phyloP scores from a whole-genome alignment of 495 filamentous ascomycete species.

The Copromyces sp. region DNA sequence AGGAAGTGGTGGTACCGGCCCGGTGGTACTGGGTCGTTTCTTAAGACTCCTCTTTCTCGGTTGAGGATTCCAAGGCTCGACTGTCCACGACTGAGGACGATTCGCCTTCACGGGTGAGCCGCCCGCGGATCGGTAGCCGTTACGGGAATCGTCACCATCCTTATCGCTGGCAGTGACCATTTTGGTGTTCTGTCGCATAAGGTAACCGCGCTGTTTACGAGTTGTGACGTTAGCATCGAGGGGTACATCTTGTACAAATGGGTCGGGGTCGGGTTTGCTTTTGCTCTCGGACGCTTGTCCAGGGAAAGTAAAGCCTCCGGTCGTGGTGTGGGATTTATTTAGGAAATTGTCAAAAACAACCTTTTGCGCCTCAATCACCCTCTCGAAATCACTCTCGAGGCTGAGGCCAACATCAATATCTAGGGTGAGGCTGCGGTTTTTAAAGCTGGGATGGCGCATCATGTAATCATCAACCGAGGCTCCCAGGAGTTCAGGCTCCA shows the following conservation, averaged over 20 bases:
- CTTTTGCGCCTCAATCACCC: constrained; percentile 97
- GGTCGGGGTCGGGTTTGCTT: background rate
- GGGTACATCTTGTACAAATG: background rate
- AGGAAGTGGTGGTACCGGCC: constrained; percentile 71
- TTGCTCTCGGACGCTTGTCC: background rate
- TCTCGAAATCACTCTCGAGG: constrained; percentile 85
- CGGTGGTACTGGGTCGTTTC: constrained; percentile 37
- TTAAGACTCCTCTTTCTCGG: constrained; percentile 58
- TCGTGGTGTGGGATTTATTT: background rate
- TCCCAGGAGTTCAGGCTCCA: constrained; percentile 22
- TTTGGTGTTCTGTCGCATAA: constrained; percentile 98
- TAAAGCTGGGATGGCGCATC: constrained; percentile 45
- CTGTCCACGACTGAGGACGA: constrained; percentile 81
- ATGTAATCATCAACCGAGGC: constrained; percentile 28
- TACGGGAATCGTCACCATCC: constrained; percentile 38
- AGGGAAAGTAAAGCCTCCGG: background rate
- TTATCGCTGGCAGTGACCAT: constrained; percentile 80
- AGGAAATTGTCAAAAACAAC: constrained; percentile 53
- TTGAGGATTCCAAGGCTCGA: constrained; percentile 88
- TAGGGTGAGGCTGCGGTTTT: constrained; percentile 50
- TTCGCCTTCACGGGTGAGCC: constrained; percentile 60
- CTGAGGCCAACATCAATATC: constrained; percentile 78
- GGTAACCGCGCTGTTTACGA: constrained; percentile 80
- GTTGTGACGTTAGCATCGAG: constrained; percentile 46
- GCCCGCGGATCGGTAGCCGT: constrained; percentile 52